Evolutionary conservation across 805 yeast genomes (phyloP), one percentile per base, ranked within the genome.

Genomic region (Metschnikowia vanudenii): DNA sequence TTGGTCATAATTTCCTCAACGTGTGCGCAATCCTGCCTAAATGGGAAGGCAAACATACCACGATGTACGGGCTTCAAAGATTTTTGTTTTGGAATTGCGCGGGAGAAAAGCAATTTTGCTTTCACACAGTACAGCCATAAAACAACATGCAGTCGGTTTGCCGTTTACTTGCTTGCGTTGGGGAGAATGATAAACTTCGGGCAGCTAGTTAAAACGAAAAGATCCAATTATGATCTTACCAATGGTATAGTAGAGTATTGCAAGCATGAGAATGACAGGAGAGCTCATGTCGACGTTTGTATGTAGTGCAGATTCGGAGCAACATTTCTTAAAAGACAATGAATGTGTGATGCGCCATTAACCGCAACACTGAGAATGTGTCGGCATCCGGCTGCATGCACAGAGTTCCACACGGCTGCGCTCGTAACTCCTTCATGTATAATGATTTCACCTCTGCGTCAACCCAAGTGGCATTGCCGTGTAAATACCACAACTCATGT

Each of bases 1-100:
- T 41, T 32, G 20, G 50, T 46, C 31, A 3, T 14, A 11, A 26
- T n/a, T 29, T 41, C 41, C 45, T 43, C 48, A 37, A 37, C 46
- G 46, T 31, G 51, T 46, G 43, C 47, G 48, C 50, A 42, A 38
- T 30, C 33, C 34, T 24, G 37, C 48, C 55, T 10, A 41, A 38
- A n/a, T 22, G 13, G 49, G 55, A 45, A 43, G 39, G 43, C 42
- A 37, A 45, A 37, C 42, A 45, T 16, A 24, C 14, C 20, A 19
- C 17, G 51, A 19, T 41, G 44, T 31, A 45, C 43, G 37, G 43
- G 44, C 22, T 22, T 35, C 12, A 12, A 13, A 13, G 20, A 2
- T 12, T 28, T 32, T 9, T 24, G 12, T 37, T 30, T 19, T 24
- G 34, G 22, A 29, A 13, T 39, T 35, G 48, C 44, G 48, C 48